These are phyloP conservation scores for Xanthoconium purpureum DNA, from an alignment of 768 basidiomycete species.

Conservation along the genomic window DNA sequence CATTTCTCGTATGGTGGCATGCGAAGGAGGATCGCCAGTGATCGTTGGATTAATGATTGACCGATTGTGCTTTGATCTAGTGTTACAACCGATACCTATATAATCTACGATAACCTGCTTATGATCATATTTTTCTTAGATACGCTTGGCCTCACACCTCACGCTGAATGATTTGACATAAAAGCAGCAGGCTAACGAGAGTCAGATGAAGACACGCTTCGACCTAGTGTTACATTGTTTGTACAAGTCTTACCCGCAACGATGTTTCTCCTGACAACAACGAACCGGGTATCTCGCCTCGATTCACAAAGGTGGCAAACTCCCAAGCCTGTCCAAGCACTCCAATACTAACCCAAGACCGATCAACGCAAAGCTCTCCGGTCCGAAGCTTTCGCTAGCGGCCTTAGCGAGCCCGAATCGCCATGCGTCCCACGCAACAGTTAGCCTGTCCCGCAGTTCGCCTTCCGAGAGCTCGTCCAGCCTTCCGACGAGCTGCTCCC, in stretches of 20 bases:
- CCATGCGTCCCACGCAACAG: constrained; percentile 15
- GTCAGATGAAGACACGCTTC: too few relatives aligned
- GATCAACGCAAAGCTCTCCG: constrained; percentile 64
- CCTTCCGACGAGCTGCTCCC: constrained; percentile 4
- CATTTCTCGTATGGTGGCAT: neutral
- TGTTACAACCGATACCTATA: neutral
- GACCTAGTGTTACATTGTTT: too few relatives aligned
- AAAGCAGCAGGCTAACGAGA: too few relatives aligned
- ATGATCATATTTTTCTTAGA: neutral
- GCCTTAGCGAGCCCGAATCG: constrained; percentile 16
- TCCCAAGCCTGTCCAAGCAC: constrained; percentile 43
- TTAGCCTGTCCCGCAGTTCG: constrained; percentile 39
- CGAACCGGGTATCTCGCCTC: neutral
- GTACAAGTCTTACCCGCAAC: too few relatives aligned
- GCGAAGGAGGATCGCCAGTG: too few relatives aligned
- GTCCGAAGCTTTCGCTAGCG: constrained; percentile 37
- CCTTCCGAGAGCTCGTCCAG: constrained; percentile 20
- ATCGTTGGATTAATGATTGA: too few relatives aligned
- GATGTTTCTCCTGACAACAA: too few relatives aligned
- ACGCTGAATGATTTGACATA: too few relatives aligned
- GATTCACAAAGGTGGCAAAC: constrained; percentile 11
- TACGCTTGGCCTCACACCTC: too few relatives aligned
- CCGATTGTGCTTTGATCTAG: neutral
- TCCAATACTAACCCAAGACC: constrained; percentile 59
- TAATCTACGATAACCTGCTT: neutral